Evolutionary conservation across 1,284 basidiomycete genomes (phyloP), one percentile per base, ranked within the genome.

Genomic region (Mycosarcoma maydis): DNA sequence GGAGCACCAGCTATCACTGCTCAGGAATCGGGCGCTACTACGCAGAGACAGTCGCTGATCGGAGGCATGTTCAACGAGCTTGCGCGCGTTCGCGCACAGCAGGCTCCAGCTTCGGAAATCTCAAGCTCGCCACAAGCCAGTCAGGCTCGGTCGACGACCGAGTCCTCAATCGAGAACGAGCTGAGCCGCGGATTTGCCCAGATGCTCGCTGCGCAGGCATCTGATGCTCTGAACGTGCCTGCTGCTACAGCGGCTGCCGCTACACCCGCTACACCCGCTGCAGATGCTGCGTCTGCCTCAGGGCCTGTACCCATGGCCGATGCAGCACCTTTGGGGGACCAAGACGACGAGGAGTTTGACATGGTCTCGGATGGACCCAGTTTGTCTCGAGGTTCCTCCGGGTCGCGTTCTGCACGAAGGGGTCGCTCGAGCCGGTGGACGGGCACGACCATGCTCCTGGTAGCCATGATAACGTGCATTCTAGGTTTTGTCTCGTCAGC

Each of bases 31-130:
- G 16, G 19, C 9, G 22, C 16, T 8, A 4, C 26, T 13, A 9
- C 37, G 13, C 58, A 44, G 27, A 33, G 58, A 26, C 65, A 68
- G 27, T 57, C 58, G 14, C 49, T 61, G 16, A 46, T 68, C 30
- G 30, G 46, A 4, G 58, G 58, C 3, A n/a, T 68, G 33, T 44
- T 57, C 41, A 48, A 61, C 32, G 58, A 68, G 32, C 43, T 68
- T 6, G 36, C 47, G 0, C 52, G 50, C 19, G n/a, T 57, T 6
- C 65, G 65, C 20, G 22, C 19, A 13, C 65, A 61, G 46, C 53
- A 30, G 23, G 1, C 44, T 1, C 20, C 43, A 14, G 3, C 34
- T 1, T 38, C 49, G 13, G 44, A 38, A 27, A 7, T 20, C 3
- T 41, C 4, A 6, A 22, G 11, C n/a, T 27, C 45, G 3, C 19